A percentile compares a stretch with the other conserved stretches of the same genome.
These are phyloP conservation scores for Kodamaea hsintzibuensis DNA, from an alignment of 805 yeast genomes.

Conservation along the genomic window DNA sequence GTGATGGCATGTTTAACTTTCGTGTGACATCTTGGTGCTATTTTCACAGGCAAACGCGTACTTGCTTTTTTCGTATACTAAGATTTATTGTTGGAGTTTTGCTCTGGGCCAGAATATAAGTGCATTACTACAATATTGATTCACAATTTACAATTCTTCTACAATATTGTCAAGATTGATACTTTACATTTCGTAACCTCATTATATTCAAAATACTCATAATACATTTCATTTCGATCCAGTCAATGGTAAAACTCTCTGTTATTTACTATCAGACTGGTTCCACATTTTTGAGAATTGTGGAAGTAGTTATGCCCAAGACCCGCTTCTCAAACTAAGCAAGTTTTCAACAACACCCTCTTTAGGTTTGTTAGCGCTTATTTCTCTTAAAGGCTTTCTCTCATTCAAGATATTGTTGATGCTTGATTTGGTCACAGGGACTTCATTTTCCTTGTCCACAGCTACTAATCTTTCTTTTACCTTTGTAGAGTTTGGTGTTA, in stretches of 20 bases:
- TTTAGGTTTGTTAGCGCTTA: constrained; percentile 19
- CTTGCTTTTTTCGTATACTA: no score
- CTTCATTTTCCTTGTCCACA: constrained; percentile 23
- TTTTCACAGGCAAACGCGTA: neutral
- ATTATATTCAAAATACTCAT: neutral
- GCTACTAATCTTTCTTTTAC: constrained; percentile 26
- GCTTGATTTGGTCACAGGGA: constrained; percentile 3
- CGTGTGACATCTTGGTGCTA: neutral
- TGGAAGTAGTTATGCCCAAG: constrained; percentile 22
- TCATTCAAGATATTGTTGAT: constrained; percentile 10
- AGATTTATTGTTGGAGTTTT: no score
- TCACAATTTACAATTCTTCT: no score
- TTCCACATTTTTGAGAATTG: neutral
- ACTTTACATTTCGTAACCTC: neutral
- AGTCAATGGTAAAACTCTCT: no score
- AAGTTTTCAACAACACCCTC: constrained; percentile 34
- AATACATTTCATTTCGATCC: neutral
- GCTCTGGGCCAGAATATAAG: neutral
- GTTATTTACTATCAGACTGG: no score
- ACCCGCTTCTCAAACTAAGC: constrained; percentile 38
- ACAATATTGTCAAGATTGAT: no score
- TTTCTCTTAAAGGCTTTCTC: constrained; percentile 26
- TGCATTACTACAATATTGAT: neutral
- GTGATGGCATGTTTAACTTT: neutral
- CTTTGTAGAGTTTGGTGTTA: constrained; percentile 28